Conservation (phyloP, 352 stramenopile species). For the Phytophthora vignae region DNA sequence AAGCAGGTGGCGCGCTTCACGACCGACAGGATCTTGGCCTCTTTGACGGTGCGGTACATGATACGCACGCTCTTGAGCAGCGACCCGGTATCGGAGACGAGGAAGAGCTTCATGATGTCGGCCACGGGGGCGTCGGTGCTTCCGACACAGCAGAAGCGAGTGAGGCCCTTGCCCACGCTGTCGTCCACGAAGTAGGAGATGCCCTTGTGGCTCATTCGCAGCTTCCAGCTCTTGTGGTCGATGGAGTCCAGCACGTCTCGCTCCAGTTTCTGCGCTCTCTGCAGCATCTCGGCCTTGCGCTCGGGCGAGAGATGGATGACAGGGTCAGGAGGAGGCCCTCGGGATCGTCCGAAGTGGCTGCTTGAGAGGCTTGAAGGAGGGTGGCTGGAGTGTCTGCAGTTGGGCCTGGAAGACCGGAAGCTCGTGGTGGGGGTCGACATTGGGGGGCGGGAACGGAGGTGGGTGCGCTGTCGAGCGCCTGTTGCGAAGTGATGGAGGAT, state of each 20-base stretch:
- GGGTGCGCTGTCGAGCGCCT: conserved; percentile 11
- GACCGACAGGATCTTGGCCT: conserved; percentile 56
- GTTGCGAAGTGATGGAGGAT: conserved; percentile 17
- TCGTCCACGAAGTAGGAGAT: conserved; percentile 62
- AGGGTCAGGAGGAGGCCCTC: conserved; percentile 6
- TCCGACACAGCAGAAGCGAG: conserved; percentile 61
- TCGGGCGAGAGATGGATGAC: conserved; percentile 23
- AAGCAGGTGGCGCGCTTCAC: conserved; percentile 31
- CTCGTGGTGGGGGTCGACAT: conserved; percentile 4
- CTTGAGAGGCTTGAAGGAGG: conserved; percentile 14
- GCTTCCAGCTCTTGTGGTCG: conserved; percentile 39
- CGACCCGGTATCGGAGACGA: conserved; percentile 47
- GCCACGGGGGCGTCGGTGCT: conserved; percentile 43
- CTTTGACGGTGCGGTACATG: conserved; percentile 60
- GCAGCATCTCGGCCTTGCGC: conserved; percentile 34
- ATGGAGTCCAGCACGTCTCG: conserved; percentile 32
- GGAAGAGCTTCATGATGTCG: conserved; percentile 61
- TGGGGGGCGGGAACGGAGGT: background rate
- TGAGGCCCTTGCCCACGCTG: conserved; percentile 41
- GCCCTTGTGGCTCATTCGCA: conserved; percentile 40
- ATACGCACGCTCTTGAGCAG: conserved; percentile 58
- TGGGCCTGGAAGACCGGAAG: conserved; percentile 19
- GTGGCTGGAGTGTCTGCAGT: conserved; percentile 13
- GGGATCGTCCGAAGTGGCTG: conserved; percentile 11
- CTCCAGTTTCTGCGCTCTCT: conserved; percentile 31